phyloP scores from a whole-genome alignment of 108 stramenopile species.

The Cyclostephanos invisitatus region DNA sequence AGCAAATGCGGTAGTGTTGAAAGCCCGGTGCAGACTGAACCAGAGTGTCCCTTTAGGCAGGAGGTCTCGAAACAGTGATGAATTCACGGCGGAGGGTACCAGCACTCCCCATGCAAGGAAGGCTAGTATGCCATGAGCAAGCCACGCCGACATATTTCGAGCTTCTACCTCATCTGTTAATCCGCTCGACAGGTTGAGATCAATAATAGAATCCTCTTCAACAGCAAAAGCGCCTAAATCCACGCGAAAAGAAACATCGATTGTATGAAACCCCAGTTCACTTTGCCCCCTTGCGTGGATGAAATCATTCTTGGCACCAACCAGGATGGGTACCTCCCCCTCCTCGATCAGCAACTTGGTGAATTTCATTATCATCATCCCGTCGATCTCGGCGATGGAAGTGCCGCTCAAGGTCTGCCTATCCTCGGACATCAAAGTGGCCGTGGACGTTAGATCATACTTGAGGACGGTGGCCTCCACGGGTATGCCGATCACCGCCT shows the following conservation, averaged over 20 bases:
- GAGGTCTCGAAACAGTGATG: constrained; percentile 50
- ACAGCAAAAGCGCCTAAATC: background rate
- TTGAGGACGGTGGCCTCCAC: constrained; percentile 32
- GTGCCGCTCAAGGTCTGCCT: constrained; percentile 63
- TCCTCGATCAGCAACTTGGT: constrained; percentile 59
- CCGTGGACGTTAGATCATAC: constrained; percentile 42
- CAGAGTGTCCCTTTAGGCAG: constrained; percentile 28
- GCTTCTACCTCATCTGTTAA: background rate
- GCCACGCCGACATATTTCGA: constrained; percentile 44
- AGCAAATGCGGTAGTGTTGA: constrained; percentile 23
- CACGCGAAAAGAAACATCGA: constrained; percentile 6
- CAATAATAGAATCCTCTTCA: background rate
- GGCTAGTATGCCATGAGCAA: constrained; percentile 63
- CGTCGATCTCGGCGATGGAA: constrained; percentile 38
- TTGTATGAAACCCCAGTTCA: constrained; percentile 43
- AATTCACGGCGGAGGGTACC: constrained; percentile 60
- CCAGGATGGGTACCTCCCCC: constrained; percentile 49
- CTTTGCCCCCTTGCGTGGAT: constrained; percentile 42
- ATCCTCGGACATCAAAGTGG: constrained; percentile 22
- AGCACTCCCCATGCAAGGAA: constrained; percentile 71
- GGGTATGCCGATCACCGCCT: constrained; percentile 47
- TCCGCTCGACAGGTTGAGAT: constrained; percentile 27
- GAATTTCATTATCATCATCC: constrained; percentile 15
- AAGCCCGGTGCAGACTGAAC: constrained; percentile 38
- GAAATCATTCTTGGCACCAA: constrained; percentile 25